Evolutionary conservation across 768 basidiomycete species (phyloP), one percentile per base, ranked within the genome.

Genomic region (Trichaptum fuscoviolaceum): DNA sequence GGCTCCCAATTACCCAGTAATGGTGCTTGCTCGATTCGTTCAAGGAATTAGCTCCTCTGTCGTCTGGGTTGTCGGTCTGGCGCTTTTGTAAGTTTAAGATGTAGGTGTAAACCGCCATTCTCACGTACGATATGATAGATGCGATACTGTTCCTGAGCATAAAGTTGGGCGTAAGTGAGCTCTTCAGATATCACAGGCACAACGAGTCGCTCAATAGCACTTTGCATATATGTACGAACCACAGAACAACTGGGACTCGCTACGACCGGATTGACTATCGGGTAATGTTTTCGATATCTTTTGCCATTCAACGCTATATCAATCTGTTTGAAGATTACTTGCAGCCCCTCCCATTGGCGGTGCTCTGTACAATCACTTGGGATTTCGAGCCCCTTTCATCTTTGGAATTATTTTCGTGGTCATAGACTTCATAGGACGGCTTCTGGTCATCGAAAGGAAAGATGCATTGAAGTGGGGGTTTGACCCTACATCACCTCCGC

Each of bases 51-150:
- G 84, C 18, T 87, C 87, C 0, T 83, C 86, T 6, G 79, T 87
- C 73, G 79, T 89, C 9, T 88, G 86, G 87, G 80, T 86, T 0
- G 83, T 87, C 23, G 87, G 87, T 1, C 70, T 88, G 35, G 86
- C 87, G 26, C 77, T 88, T 30, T 72, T 88, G 86, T 87, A 70
- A 71, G 77, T 69, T 42, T 10, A 35, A 9, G 57, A 15, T 23
- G 4, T 57, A 1, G 15, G n/a, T 17, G 0, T 61, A 26, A 36
- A 35, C 25, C 62, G 24, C 15, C 17, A 23, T 64, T 34, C 10
- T 8, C 36, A 35, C 57, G 59, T 6, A 26, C 34, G 7, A 15
- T 35, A 7, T 36, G 27, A 7, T 57, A 87, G 87, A 57, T 87
- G 85, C 67, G 87, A 89, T 68, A 80, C 80, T 26, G 79, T 83